Evolutionary conservation across 106 monocot species (phyloP).

Genomic region (Dendrobium chrysotoxum): DNA sequence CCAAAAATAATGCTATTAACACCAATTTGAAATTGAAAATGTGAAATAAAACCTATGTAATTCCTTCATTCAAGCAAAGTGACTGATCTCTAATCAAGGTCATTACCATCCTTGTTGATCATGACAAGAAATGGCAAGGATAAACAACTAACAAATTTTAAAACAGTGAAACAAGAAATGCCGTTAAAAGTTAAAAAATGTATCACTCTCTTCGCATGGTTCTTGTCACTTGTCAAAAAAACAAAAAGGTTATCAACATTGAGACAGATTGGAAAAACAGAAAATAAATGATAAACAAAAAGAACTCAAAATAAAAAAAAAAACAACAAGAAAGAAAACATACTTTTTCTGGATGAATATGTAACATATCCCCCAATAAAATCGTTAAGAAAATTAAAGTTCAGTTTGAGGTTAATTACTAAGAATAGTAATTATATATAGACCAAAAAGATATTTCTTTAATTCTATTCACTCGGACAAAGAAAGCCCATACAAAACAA

Average conservation of each 20-base stretch:
- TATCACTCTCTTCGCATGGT: not conserved
- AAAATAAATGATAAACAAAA: not conserved
- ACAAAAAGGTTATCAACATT: not conserved
- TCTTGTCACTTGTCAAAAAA: not conserved
- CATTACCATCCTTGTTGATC: not conserved
- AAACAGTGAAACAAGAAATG: not conserved
- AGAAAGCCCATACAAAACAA: not conserved
- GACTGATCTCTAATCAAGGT: too few relatives aligned
- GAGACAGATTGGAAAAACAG: not conserved
- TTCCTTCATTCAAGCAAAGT: too few relatives aligned
- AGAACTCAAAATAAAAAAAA: not conserved
- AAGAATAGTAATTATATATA: not conserved
- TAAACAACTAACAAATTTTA: too few relatives aligned
- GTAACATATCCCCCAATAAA: not conserved
- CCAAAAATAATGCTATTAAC: not conserved
- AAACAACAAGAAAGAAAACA: not conserved
- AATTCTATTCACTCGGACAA: not conserved
- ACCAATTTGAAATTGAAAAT: not conserved
- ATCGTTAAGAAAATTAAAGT: not conserved
- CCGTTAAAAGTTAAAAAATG: not conserved
- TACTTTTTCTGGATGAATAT: not conserved
- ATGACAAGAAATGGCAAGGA: not conserved
- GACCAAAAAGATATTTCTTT: not conserved
- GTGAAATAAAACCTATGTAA: not conserved
- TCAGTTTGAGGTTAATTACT: not conserved